These are phyloP conservation scores for Exophiala alcalophila DNA, from an alignment of 2,329 filamentous ascomycete genomes.

Conservation along the genomic window DNA sequence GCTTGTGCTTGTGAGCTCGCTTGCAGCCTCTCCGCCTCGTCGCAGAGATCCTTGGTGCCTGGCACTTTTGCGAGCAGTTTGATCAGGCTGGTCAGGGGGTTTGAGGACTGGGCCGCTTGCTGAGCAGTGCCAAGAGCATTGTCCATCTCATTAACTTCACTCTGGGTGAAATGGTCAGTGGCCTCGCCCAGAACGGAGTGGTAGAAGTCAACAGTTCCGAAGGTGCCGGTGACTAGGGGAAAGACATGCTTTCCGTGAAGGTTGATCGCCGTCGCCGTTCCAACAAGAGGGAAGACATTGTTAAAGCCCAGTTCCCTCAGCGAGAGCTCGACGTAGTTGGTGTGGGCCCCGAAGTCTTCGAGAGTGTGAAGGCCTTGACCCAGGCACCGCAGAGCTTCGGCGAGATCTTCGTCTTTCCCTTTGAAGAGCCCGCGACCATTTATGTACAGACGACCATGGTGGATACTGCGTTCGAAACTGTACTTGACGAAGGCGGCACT, in stretches of 20 bases:
- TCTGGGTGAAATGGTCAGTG: slow-evolving; percentile 79
- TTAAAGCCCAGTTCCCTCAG: slow-evolving; percentile 68
- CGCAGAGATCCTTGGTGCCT: slow-evolving; percentile 63
- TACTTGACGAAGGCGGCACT: slow-evolving; percentile 80
- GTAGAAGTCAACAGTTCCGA: slow-evolving; percentile 79
- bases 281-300: slow-evolving; percentile 72
- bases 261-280: slow-evolving; percentile 63
- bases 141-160: slow-evolving; percentile 78
- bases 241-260: slow-evolving; percentile 65
- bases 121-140: slow-evolving; percentile 68
- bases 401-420: slow-evolving; percentile 73
- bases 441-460: slow-evolving; percentile 73
- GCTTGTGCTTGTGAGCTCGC: slow-evolving; percentile 62
- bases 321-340: slow-evolving; percentile 77
- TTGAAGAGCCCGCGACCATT: slow-evolving; percentile 56
- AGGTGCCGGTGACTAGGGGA: slow-evolving; percentile 68
- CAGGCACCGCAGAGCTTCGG: slow-evolving; percentile 72
- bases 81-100: slow-evolving; percentile 60
- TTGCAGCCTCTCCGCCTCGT: slow-evolving; percentile 63
- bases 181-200: slow-evolving; percentile 75
- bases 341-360: slow-evolving; percentile 77
- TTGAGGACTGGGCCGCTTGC: slow-evolving; percentile 44
- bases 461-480: slow-evolving; percentile 70
- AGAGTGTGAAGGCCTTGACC: slow-evolving; percentile 74
- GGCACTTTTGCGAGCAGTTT: slow-evolving; percentile 74